Evolutionary conservation across 305 asterid genomes (phyloP).

Genomic region (Fraxinus angustifolia): DNA sequence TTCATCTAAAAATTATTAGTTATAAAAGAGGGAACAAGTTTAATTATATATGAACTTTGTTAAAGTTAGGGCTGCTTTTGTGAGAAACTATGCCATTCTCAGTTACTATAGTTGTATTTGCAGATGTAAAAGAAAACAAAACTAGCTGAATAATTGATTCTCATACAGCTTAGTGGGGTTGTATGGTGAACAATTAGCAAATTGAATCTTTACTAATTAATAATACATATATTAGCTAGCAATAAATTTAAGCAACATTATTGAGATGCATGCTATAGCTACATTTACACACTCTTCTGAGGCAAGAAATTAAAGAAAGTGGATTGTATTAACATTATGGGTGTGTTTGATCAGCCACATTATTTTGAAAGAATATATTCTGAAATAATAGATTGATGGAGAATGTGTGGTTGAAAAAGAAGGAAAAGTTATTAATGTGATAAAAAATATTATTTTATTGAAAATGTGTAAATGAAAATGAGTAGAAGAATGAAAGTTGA

Average conservation of each 20-base stretch:
- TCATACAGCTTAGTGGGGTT: background rate
- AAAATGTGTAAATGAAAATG: too few relatives aligned
- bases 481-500: too few relatives aligned
- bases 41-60: background rate
- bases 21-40: background rate
- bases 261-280: conserved; percentile 12
- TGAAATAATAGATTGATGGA: too few relatives aligned
- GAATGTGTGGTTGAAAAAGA: too few relatives aligned
- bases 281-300: conserved; percentile 20
- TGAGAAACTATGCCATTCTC: background rate
- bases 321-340: background rate
- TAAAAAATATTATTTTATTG: too few relatives aligned
- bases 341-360: too few relatives aligned
- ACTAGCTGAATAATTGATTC: background rate
- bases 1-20: background rate
- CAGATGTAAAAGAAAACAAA: background rate
- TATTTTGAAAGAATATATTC: too few relatives aligned
- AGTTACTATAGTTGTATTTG: background rate
- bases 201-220: background rate
- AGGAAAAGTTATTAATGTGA: too few relatives aligned
- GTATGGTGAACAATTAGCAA: background rate
- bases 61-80: background rate
- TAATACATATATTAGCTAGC: background rate
- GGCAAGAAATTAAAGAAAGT: conserved; percentile 15
- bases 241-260: background rate